Evolutionary conservation across 441 rosid genomes (phyloP), one percentile per base, ranked within the genome.

Genomic region (Corymbia citriodora): DNA sequence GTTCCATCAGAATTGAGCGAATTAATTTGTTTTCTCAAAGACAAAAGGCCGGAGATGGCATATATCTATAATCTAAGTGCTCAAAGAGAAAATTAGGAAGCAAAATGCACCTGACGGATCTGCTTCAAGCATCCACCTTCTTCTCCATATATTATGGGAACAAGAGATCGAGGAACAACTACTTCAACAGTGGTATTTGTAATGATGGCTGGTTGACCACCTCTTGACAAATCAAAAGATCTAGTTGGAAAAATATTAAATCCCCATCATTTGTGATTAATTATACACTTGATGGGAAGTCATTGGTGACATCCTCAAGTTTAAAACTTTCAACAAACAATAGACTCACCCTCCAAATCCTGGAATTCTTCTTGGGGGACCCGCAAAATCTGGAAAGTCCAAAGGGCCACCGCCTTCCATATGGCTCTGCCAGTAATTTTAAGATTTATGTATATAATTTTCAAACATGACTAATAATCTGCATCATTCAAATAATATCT

Each of bases 141-240:
- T 92, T 95, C 99, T 93, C 99, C 98, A 87, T 93, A 92, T 89
- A 96, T 95, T 87, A 90, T 55, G 36, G 97, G 98, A 55, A 96
- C 96, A 90, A 95, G 88, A 53, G 97, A 90, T 88, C 95, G 94
- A 89, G 99, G 99, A 91, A 96, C 98, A 90, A 94, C 94, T 88
- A 96, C 99, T 93, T 96, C 99, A 91, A 96, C 89, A 31, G 97
- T 96, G 31, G 97, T 95, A 92, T 90, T 96, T 72, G 99, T 96
- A 88, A 96, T 94, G 88, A 96, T 91, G 87, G 98, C 94, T 19
- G 95, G 93, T 90, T 95, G 96, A 91, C 90, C 94, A 91, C 92
- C 92, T 89, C 96, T 95, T n/a, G 53, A 90, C 86, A 65, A 88
- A 79, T 65, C 15, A 86, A 89, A 87, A 74, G 86, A 85, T 81